A percentile compares a stretch with the other conserved stretches of the same genome.
These are phyloP conservation scores for Leishmania gerbilli DNA, from an alignment of 208 protist species.

Conservation along the genomic window DNA sequence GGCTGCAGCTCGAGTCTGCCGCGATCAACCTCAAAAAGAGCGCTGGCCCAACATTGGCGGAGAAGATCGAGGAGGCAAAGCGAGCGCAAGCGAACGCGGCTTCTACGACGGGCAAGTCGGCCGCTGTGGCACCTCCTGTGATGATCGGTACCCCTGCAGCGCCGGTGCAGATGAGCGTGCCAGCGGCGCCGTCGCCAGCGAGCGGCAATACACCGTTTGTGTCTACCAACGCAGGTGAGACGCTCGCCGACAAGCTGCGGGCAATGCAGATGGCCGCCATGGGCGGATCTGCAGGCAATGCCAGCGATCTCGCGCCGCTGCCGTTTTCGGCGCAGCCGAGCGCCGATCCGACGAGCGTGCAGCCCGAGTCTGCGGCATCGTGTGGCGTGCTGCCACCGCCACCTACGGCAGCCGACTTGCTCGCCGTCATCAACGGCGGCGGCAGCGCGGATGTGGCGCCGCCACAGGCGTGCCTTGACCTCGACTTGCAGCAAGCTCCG, in stretches of 20 bases:
- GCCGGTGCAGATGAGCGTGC: background rate
- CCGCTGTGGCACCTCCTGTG: background rate
- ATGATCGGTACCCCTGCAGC: background rate
- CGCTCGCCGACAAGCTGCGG: constrained; percentile 66
- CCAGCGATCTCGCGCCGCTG: background rate
- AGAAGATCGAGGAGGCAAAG: constrained; percentile 27
- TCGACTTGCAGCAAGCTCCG: constrained; percentile 19
- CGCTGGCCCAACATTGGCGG: constrained; percentile 30
- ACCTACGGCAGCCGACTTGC: constrained; percentile 18
- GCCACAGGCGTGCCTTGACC: background rate
- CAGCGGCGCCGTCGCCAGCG: background rate
- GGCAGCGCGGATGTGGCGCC: background rate
- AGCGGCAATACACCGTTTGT: constrained; percentile 13
- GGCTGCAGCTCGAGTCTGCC: constrained; percentile 80
- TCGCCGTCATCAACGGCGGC: constrained; percentile 28
- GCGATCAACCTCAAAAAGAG: constrained; percentile 49
- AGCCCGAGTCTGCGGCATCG: background rate
- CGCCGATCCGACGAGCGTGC: background rate
- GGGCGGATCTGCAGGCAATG: background rate
- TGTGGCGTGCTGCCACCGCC: constrained; percentile 15
- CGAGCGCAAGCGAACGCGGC: constrained; percentile 14
- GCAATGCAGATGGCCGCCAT: constrained; percentile 53
- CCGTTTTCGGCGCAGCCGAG: background rate
- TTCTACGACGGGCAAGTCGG: background rate
- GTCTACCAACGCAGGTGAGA: constrained; percentile 30